These are phyloP conservation scores for Aspergillus egyptiacus DNA, from an alignment of 495 filamentous ascomycete species.

Conservation along the genomic window DNA sequence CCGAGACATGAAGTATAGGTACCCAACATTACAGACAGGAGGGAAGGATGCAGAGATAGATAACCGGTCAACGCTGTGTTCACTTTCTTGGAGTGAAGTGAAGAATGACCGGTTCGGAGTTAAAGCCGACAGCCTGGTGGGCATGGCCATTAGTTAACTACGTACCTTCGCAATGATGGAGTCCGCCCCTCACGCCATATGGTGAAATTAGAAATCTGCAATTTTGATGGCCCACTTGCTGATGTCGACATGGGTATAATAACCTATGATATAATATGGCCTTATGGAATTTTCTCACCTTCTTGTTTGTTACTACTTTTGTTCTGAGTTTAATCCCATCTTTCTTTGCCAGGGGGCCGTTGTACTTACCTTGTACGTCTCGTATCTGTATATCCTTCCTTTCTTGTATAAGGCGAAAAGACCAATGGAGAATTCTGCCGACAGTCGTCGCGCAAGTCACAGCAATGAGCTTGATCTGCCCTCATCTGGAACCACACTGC, in stretches of 20 bases:
- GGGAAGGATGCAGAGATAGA: no score
- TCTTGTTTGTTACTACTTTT: not conserved
- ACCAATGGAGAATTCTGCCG: not conserved
- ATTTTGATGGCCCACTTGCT: slow-evolving; percentile 5
- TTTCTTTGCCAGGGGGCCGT: not conserved
- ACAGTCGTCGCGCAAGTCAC: not conserved
- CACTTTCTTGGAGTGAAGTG: no score
- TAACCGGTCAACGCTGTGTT: no score
- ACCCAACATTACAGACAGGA: no score
- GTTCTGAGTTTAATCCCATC: not conserved
- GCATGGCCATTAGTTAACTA: not conserved
- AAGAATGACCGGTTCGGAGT: not conserved
- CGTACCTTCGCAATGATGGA: not conserved
- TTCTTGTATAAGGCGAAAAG: not conserved
- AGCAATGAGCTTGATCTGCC: not conserved
- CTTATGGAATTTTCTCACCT: not conserved
- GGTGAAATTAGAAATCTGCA: slow-evolving; percentile 11
- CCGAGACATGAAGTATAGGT: no score
- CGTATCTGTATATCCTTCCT: not conserved
- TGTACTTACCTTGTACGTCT: not conserved
- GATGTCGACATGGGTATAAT: slow-evolving; percentile 1
- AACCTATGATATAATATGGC: no score
- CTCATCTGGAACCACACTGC: slow-evolving; percentile 15
- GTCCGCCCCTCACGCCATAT: not conserved
- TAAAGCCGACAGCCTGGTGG: not conserved